phyloP scores from a whole-genome alignment of 2,329 filamentous ascomycete species.

The Monosporascus cannonballus region DNA sequence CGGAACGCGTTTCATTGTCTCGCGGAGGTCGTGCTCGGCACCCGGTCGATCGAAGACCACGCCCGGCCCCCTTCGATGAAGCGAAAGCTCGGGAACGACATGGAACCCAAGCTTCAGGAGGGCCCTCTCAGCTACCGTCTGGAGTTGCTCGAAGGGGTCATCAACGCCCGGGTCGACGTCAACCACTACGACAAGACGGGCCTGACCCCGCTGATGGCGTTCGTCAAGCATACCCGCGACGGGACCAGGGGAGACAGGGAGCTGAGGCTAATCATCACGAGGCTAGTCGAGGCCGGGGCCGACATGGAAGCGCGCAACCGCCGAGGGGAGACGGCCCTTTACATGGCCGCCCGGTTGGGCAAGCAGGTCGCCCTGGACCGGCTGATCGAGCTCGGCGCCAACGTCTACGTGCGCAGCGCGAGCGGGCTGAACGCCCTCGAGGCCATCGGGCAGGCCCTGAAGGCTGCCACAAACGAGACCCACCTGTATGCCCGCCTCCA shows the following conservation, averaged over 20 bases:
- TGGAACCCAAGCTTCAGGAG: constrained; percentile 8
- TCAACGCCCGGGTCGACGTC: constrained; percentile 35
- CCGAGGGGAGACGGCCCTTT: constrained; percentile 48
- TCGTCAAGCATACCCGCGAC: constrained; percentile 40
- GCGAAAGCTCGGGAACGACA: constrained; percentile 28
- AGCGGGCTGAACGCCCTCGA: constrained; percentile 39
- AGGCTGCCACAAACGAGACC: constrained; percentile 22
- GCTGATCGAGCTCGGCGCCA: constrained; percentile 40
- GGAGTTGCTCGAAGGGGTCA: constrained; percentile 21
- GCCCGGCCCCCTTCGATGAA: constrained; percentile 22
- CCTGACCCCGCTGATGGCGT: constrained; percentile 50
- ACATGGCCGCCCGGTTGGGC: constrained; percentile 46
- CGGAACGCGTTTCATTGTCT: constrained; percentile 54
- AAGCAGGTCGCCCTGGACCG: constrained; percentile 45
- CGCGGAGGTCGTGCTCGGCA: constrained; percentile 44
- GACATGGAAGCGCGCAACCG: constrained; percentile 45
- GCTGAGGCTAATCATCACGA: constrained; percentile 37
- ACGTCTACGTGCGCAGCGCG: constrained; percentile 39
- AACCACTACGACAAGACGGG: constrained; percentile 48
- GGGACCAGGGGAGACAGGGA: constrained; percentile 38
- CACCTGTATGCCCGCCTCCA: constrained; percentile 35
- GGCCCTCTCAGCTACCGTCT: constrained; percentile 10
- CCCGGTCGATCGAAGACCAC: constrained; percentile 18
- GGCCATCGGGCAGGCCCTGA: constrained; percentile 36
- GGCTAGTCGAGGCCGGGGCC: constrained; percentile 37